Evolutionary conservation across 305 asterid genomes (phyloP), one percentile per base, ranked within the genome.

Genomic region (Fraxinus floribunda): DNA sequence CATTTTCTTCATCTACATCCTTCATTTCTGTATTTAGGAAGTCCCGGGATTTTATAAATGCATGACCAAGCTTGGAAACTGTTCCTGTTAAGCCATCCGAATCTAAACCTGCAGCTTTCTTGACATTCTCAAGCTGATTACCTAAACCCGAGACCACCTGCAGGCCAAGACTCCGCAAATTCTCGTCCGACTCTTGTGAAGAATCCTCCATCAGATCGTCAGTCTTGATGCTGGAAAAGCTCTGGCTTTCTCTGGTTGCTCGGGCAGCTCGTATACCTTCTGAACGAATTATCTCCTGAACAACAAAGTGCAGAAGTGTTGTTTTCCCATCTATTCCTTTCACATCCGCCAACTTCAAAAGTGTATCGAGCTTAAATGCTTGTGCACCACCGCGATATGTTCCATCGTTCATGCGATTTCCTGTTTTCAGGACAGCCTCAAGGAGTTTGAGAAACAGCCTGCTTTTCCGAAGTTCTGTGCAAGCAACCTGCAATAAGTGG

Each of bases 341-440:
- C 26, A 80, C 83, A 44, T 80, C 83, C 5, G 71, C 30, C 36
- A 80, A 49, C 24, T 80, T 80, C 9, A 80, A 55, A 44, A 80
- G 83, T 41, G 83, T 80, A 41, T 71, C 83, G n/a, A 80, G 83
- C 60, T 80, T 80, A 75, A 80, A 80, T 80, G 83, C 83, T 70
- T 80, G 83, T 26, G 83, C 83, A 18, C 83, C 78, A 68, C 83
- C 83, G 0, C 83, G 83, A 49, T 39, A 80, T 35, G 83, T 80
- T 68, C 83, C 83, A 44, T 80, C 83, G 34, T 80, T 80, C 83
- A 80, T 80, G 29, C 83, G 83, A 49, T 80, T 80, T 32, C 83
- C 83, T 8, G 78, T 80, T 49, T 80, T 80, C 18, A 80, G 83
- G 13, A 80, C 83, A 16, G 83, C 83, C 70, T 80, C 83, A 4